These are phyloP conservation scores for Globisporangium canariense DNA, from an alignment of 352 stramenopile genomes.

Conservation along the genomic window DNA sequence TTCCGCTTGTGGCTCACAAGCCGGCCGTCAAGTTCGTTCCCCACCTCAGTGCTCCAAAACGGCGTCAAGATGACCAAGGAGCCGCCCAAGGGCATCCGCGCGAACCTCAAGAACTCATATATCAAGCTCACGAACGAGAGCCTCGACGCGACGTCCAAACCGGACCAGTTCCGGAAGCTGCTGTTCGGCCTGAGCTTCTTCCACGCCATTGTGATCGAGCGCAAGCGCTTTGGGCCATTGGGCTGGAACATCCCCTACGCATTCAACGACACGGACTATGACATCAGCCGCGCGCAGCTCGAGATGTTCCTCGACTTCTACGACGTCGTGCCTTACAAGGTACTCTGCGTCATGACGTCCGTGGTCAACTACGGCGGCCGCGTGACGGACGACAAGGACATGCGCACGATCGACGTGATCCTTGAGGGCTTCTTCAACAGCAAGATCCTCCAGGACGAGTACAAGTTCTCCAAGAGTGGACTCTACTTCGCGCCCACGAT, in stretches of 20 bases:
- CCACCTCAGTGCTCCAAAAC: constrained; percentile 89
- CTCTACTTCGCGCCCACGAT: constrained; percentile 69
- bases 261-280: constrained; percentile 82
- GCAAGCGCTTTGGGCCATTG: constrained; percentile 82
- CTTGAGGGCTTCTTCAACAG: constrained; percentile 80
- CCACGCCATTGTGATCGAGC: constrained; percentile 78
- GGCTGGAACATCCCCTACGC: constrained; percentile 92
- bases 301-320: constrained; percentile 92
- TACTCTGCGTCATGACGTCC: constrained; percentile 86
- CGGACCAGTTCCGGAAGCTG: constrained; percentile 55
- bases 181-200: constrained; percentile 51
- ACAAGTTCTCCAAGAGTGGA: constrained; percentile 67
- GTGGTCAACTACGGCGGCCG: constrained; percentile 93
- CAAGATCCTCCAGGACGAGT: constrained; percentile 60
- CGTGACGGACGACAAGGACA: constrained; percentile 92
- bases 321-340: constrained; percentile 80
- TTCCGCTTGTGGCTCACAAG: constrained; percentile 92
- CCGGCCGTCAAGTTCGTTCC: constrained; percentile 59
- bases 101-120: constrained; percentile 89
- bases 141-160: constrained; percentile 18
- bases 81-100: constrained; percentile 85
- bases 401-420: constrained; percentile 83
- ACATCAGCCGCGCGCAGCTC: constrained; percentile 79
- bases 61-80: constrained; percentile 95
- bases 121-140: constrained; percentile 88